Base-by-base conservation (phyloP, 139 green algal genomes). In the Yamagishiella unicocca region DNA sequence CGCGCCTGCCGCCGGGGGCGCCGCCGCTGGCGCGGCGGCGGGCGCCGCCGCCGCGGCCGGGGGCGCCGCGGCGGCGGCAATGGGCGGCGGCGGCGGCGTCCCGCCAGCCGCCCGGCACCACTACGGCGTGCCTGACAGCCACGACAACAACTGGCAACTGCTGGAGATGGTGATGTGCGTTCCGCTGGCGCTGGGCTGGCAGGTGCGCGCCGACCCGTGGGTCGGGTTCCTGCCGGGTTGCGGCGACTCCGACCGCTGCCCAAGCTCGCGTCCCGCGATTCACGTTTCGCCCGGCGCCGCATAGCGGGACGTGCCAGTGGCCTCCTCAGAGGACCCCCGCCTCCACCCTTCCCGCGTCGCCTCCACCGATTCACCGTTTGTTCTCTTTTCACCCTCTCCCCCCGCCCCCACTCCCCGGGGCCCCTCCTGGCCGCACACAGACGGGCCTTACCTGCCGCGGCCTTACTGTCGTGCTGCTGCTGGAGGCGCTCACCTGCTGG, bases 81-180 rank as follows among this genome's bases (percentile, higher is more conserved):
- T n/a, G 43, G 45, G 0, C 19, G 71, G 35, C 4, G 42, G 31
- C 0, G 24, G n/a, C 50, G 50, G 12, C 50, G 50, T 17, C 10
- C 6, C 66, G 21, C 5, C 62, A 6, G 79, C 22, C 19, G 19
- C 22, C 31, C 37, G 67, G 50, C 84, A 89, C 46, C 73, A 84
- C 43, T 89, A 79, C 33, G 86, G 86, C 5, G 70, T 87, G 0
- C 86, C 74, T 19, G 91, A 94, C 64, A 78, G 79, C 21, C 93
- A 95, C 67, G 93, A 95, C 90, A 95, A 94, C 87, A 94, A 94
- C 66, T 94, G 86, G 88, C 88, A 90, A 82, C 91, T 95, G 83
- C 45, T 93, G 46, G 82, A 95, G 87, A 88, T 93, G 78, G 46
- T 83, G 72, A 74, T 95, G 82, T 76, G 83, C 12, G 24, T 95